Conservation (phyloP, 2,329 filamentous ascomycete species). For the Pyrenochaeta sp. region DNA sequence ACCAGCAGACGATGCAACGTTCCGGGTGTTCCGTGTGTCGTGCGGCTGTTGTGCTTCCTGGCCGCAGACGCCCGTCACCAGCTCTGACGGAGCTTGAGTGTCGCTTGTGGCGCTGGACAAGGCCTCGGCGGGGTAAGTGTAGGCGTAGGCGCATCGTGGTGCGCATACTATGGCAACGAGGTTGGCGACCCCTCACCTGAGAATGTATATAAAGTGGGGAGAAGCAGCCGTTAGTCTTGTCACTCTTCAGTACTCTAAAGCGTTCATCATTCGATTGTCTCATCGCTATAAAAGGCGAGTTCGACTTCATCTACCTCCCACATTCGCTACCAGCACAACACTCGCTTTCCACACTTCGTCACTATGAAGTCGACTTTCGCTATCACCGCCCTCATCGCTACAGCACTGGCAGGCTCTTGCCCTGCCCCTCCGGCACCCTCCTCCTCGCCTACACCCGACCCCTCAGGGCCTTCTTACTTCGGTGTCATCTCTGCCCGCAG, state of each 20-base stretch:
- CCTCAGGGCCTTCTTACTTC: constrained; percentile 43
- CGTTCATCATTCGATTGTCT: neutral
- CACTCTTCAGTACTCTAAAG: neutral
- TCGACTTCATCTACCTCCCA: neutral
- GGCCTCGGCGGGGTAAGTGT: neutral
- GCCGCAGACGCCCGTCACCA: too few species aligned
- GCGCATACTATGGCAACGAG: constrained; percentile 4
- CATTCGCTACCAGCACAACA: constrained; percentile 10
- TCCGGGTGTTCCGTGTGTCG: constrained; percentile 2
- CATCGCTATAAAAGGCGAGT: constrained; percentile 3
- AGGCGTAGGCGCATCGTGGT: constrained; percentile 2
- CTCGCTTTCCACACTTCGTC: constrained; percentile 19
- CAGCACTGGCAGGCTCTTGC: constrained; percentile 24
- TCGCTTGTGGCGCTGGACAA: constrained; percentile 3
- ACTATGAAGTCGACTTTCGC: constrained; percentile 46
- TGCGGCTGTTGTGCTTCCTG: too few species aligned
- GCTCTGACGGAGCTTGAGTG: neutral
- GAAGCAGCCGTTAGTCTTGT: neutral
- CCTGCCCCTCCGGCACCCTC: constrained; percentile 8
- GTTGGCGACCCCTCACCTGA: constrained; percentile 1
- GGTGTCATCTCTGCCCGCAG: constrained; percentile 54
- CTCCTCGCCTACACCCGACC: constrained; percentile 3
- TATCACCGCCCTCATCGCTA: constrained; percentile 36
- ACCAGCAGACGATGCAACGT: constrained; percentile 7
- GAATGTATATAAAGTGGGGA: constrained; percentile 4